Evolutionary conservation across 164 flowering plant species (phyloP), one percentile per base, ranked within the genome.

Genomic region (Malania oleifera): DNA sequence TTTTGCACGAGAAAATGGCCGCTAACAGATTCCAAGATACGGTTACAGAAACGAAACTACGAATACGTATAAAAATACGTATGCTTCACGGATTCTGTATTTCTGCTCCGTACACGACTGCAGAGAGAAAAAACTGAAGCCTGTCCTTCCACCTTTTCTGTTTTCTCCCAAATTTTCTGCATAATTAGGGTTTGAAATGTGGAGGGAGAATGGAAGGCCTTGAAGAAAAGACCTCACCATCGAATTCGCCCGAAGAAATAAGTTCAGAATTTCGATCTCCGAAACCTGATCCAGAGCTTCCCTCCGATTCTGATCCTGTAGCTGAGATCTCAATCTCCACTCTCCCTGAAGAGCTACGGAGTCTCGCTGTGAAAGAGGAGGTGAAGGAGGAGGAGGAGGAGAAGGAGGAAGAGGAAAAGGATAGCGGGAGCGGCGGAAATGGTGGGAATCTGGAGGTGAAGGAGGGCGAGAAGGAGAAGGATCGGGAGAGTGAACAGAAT

Each of bases 151-250:
- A n/a, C n/a, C n/a, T n/a, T n/a, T n/a, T n/a, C n/a, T n/a, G n/a
- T n/a, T 50, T 22, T 26, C 27, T 50, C 14, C 23, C 14, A 14
- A 50, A 26, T 37, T 38, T 25, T 53, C 53, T 56, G 39, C 55
- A 38, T 29, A 65, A 48, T 60, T 67, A 62, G 77, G 77, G 71
- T 68, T 68, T 73, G 74, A 64, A 67, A 74, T 72, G 75, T 74
- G 64, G 63, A 61, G 63, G 49, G 55, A 69, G 38, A 64, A 76
- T 69, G 76, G 74, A 63, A 40, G 52, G 46, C 34, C 59, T 65
- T 67, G 73, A 77, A 63, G 56, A 61, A 22, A 40, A 25, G n/a
- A n/a, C n/a, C 23, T 37, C 59, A 9, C 51, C 17, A 1, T 38
- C 52, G 1, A 29, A 45, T 46, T 11, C 40, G 11, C 31, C 22